These are phyloP conservation scores for Microbotryum saponariae DNA, from an alignment of 1,284 basidiomycete species.

Conservation along the genomic window DNA sequence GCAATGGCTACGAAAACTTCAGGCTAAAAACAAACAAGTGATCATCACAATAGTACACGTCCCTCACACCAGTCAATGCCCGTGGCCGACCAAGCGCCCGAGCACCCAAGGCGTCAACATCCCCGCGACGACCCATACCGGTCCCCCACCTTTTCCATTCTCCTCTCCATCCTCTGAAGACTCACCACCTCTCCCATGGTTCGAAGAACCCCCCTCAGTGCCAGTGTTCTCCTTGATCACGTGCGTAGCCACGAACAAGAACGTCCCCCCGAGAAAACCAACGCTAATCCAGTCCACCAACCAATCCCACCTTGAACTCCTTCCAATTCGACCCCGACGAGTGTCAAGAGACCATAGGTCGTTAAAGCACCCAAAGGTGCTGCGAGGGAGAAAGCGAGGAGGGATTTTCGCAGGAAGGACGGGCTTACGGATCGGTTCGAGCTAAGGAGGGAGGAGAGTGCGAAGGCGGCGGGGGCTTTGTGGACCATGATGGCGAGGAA, in stretches of 20 bases:
- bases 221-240: conserved; percentile 34
- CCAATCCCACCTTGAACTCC: conserved; percentile 1
- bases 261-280: conserved; percentile 44
- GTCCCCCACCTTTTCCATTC: not conserved
- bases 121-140: conserved; percentile 16
- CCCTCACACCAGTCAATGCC: conserved; percentile 7
- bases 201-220: not conserved
- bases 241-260: conserved; percentile 44
- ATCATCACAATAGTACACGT: not conserved
- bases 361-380: conserved; percentile 31
- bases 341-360: conserved; percentile 20
- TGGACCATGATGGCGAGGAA: conserved; percentile 82
- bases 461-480: conserved; percentile 51
- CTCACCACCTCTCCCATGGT: not conserved
- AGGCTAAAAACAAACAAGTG: not conserved
- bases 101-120: conserved; percentile 26
- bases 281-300: conserved; percentile 40
- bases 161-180: not conserved
- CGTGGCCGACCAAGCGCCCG: conserved; percentile 18
- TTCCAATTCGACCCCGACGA: conserved; percentile 2
- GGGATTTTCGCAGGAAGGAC: conserved; percentile 15
- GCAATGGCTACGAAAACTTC: no score
- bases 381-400: conserved; percentile 29
- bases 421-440: conserved; percentile 11
- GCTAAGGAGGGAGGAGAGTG: conserved; percentile 28